Conservation (phyloP, 2,329 filamentous ascomycete genomes). For the Capronia epimyces region DNA sequence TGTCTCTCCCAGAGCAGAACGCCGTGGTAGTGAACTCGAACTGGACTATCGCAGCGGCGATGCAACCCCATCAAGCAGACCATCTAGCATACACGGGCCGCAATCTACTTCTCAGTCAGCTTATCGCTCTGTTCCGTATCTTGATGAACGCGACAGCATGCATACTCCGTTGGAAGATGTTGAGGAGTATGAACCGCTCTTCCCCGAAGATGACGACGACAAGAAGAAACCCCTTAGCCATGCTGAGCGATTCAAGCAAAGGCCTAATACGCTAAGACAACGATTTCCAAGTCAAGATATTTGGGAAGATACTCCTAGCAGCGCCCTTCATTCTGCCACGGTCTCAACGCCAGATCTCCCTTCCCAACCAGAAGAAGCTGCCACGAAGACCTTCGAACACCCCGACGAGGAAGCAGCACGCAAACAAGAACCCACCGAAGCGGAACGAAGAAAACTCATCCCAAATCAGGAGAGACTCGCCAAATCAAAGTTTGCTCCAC, state of each 20-base stretch:
- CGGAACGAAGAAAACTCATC: constrained; percentile 37
- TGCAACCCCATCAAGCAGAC: constrained; percentile 55
- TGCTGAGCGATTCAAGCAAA: constrained; percentile 52
- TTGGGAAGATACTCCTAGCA: constrained; percentile 93
- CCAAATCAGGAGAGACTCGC: constrained; percentile 34
- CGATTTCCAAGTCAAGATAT: constrained; percentile 93
- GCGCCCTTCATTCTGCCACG: constrained; percentile 68
- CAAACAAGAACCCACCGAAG: constrained; percentile 38
- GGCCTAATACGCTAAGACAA: constrained; percentile 50
- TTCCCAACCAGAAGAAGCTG: constrained; percentile 35
- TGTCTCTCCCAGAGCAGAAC: constrained; percentile 66
- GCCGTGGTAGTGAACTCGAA: constrained; percentile 56
- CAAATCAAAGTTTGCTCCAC: constrained; percentile 39
- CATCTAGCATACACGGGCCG: constrained; percentile 58
- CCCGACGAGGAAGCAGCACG: constrained; percentile 47
- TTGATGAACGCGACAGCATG: constrained; percentile 47
- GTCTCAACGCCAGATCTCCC: constrained; percentile 73
- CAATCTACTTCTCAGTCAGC: constrained; percentile 38
- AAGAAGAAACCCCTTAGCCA: constrained; percentile 51
- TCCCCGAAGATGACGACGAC: constrained; percentile 66
- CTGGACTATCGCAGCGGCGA: constrained; percentile 49
- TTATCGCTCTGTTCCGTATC: constrained; percentile 51
- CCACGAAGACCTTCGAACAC: constrained; percentile 35
- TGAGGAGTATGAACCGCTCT: constrained; percentile 90
- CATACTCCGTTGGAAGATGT: constrained; percentile 76